Evolutionary conservation across 192 early-diverging fungal species (phyloP).

Genomic region (Coemansia umbellata): DNA sequence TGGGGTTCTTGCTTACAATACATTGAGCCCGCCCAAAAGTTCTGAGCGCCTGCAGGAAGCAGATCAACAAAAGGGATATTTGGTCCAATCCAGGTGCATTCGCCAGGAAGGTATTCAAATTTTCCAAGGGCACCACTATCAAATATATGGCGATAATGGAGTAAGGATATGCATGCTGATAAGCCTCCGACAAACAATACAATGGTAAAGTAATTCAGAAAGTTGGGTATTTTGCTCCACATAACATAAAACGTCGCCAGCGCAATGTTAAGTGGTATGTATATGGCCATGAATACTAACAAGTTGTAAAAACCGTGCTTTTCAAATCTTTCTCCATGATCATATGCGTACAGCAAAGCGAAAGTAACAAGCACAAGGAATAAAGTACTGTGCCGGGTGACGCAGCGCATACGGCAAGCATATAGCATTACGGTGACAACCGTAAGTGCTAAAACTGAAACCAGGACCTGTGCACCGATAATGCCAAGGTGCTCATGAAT

Average conservation of each 20-base stretch:
- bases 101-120: slow-evolving; percentile 14
- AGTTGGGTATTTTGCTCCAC: slow-evolving; percentile 28
- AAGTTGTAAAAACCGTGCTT: slow-evolving; percentile 56
- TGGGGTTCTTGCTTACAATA: slow-evolving; percentile 22
- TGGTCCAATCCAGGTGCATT: slow-evolving; percentile 51
- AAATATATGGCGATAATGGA: slow-evolving; percentile 48
- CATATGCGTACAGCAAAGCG: slow-evolving; percentile 47
- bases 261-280: slow-evolving; percentile 47
- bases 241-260: slow-evolving; percentile 40
- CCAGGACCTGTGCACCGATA: slow-evolving; percentile 44
- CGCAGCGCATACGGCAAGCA: slow-evolving; percentile 28
- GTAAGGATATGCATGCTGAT: slow-evolving; percentile 15
- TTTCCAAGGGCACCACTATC: slow-evolving; percentile 21
- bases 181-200: slow-evolving; percentile 11
- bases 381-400: slow-evolving; percentile 18
- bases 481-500: slow-evolving; percentile 51
- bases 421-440: slow-evolving; percentile 41
- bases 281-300: slow-evolving; percentile 54
- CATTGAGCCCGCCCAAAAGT: slow-evolving; percentile 57
- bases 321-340: slow-evolving; percentile 58
- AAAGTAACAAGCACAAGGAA: slow-evolving; percentile 7
- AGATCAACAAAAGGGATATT: slow-evolving; percentile 55
- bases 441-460: slow-evolving; percentile 48
- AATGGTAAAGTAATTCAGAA: slow-evolving; percentile 33
- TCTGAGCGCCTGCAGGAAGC: slow-evolving; percentile 52